These are phyloP conservation scores for Aurantiochytrium sp. DNA, from an alignment of 108 stramenopile species.

Conservation along the genomic window DNA sequence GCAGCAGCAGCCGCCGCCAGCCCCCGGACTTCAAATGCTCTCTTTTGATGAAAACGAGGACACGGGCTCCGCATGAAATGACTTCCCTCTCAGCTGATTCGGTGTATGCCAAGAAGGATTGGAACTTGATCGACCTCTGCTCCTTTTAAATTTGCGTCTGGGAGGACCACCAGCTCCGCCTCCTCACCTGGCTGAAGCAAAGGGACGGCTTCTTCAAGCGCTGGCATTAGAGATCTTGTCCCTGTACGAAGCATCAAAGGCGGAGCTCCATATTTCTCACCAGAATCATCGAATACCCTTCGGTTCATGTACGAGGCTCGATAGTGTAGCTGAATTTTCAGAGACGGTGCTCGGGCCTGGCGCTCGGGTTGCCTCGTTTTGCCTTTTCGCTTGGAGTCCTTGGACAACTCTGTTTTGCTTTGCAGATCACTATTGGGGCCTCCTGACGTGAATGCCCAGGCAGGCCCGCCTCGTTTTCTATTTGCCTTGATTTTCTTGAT, in stretches of 20 bases:
- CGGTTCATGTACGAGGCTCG: not conserved
- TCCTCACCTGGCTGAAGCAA: not conserved
- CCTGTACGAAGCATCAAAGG: not conserved
- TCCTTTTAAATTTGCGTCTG: not conserved
- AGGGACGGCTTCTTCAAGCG: not conserved
- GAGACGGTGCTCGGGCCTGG: not conserved
- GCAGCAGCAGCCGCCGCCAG: not conserved
- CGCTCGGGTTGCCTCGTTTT: not conserved
- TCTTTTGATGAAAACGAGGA: no score
- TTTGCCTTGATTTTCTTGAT: not conserved
- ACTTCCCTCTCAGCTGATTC: not conserved
- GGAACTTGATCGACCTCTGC: not conserved
- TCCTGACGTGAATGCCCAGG: not conserved
- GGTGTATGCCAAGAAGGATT: not conserved
- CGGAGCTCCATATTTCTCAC: not conserved
- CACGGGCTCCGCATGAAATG: no score
- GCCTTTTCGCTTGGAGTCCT: not conserved
- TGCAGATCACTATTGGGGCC: not conserved
- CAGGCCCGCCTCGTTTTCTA: not conserved
- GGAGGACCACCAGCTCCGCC: not conserved
- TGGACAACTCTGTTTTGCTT: not conserved
- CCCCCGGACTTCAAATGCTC: not conserved
- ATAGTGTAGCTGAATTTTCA: not conserved
- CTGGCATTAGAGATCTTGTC: not conserved
- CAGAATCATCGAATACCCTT: not conserved